Evolutionary conservation across 2,329 filamentous ascomycete genomes (phyloP).

Genomic region (Aspergillus japonicus): DNA sequence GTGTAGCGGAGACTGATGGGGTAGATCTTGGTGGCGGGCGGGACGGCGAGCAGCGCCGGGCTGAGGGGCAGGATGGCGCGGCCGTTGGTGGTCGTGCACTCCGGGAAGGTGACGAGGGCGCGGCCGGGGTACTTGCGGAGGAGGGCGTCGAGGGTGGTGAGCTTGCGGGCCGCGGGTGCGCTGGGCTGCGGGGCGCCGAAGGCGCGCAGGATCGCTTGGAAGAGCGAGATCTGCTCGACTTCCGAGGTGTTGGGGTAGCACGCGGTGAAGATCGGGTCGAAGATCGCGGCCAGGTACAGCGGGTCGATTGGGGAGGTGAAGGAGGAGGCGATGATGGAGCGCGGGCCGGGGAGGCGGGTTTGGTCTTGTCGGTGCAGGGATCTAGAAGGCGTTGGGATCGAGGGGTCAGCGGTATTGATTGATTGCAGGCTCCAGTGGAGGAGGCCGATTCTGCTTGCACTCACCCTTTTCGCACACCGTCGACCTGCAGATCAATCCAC

Average conservation of each 20-base stretch:
- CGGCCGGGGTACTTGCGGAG: slow-evolving; percentile 68
- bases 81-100: slow-evolving; percentile 92
- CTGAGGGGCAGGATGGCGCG: slow-evolving; percentile 83
- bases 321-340: slow-evolving; percentile 82
- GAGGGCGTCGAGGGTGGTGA: slow-evolving; percentile 60
- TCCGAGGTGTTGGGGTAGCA: slow-evolving; percentile 73
- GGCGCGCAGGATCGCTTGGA: slow-evolving; percentile 71
- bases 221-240: slow-evolving; percentile 74
- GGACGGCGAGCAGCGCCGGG: slow-evolving; percentile 69
- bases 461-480: slow-evolving; percentile 87
- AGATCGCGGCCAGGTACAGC: slow-evolving; percentile 90
- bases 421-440: too few species aligned
- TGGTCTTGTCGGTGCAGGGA: slow-evolving; percentile 71
- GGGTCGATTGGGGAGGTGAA: slow-evolving; percentile 92
- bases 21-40: slow-evolving; percentile 73
- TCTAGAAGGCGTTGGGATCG: slow-evolving; percentile 30
- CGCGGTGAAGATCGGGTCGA: slow-evolving; percentile 90
- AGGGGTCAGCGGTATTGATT: too few species aligned
- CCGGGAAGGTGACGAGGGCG: slow-evolving; percentile 83
- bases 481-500: slow-evolving; percentile 98
- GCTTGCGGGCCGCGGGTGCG: slow-evolving; percentile 51
- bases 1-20: slow-evolving; percentile 88
- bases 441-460: background rate
- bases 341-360: slow-evolving; percentile 72
- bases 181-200: slow-evolving; percentile 60